Evolutionary conservation across 208 protist species (phyloP).

Genomic region (Trypanosoma vivax): DNA sequence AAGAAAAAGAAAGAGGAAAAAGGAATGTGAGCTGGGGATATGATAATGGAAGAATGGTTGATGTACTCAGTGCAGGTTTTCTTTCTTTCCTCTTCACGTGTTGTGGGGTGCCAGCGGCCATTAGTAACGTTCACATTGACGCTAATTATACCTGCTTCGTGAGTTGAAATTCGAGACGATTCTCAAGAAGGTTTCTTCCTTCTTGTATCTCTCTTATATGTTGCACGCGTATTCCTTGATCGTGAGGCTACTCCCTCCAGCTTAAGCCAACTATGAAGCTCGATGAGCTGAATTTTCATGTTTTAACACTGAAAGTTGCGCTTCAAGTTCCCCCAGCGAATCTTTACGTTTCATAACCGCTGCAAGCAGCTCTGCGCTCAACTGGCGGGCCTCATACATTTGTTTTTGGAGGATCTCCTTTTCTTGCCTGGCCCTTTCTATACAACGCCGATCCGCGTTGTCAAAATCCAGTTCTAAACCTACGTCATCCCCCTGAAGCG

Average conservation of each 20-base stretch:
- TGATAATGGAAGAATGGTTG: slow-evolving; percentile 1
- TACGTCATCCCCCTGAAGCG: slow-evolving; percentile 32
- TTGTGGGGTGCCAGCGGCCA: too few relatives aligned
- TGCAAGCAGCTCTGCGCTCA: slow-evolving; percentile 55
- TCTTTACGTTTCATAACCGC: slow-evolving; percentile 49
- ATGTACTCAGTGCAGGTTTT: neutral
- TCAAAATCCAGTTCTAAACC: slow-evolving; percentile 47
- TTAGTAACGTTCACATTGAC: neutral
- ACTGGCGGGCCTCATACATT: slow-evolving; percentile 30
- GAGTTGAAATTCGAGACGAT: too few relatives aligned
- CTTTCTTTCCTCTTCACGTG: too few relatives aligned
- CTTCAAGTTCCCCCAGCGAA: slow-evolving; percentile 47
- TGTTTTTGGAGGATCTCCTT: slow-evolving; percentile 47
- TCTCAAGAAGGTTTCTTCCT: too few relatives aligned
- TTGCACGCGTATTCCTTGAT: too few relatives aligned
- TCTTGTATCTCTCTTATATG: neutral
- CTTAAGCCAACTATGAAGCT: too few relatives aligned
- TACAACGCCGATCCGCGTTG: slow-evolving; percentile 35
- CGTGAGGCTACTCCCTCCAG: too few relatives aligned
- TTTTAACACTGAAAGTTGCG: slow-evolving; percentile 21
- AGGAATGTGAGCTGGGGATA: neutral
- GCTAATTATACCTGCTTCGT: too few relatives aligned
- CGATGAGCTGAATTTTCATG: slow-evolving; percentile 2
- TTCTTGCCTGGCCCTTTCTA: slow-evolving; percentile 48
- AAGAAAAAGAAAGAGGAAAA: slow-evolving; percentile 10